Evolutionary conservation across 176 grass and related monocot species (phyloP).

Genomic region (Pontederia crassipes): DNA sequence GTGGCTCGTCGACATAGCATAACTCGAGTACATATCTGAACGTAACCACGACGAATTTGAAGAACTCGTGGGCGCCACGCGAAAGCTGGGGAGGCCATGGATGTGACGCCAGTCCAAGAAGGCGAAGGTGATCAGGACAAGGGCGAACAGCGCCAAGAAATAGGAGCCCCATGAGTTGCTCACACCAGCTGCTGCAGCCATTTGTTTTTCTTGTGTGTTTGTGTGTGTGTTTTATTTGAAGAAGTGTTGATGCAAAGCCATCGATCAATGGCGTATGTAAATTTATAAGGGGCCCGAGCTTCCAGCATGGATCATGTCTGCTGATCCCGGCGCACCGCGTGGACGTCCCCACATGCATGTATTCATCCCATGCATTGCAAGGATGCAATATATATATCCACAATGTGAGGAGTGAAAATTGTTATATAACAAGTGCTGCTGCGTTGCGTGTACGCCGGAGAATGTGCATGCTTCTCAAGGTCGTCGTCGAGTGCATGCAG

Average conservation of each 20-base stretch:
- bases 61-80: neutral
- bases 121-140: slow-evolving; percentile 10
- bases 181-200: neutral
- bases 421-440: neutral
- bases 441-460: neutral
- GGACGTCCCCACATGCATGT: neutral
- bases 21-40: neutral
- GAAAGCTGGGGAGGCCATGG: slow-evolving; percentile 18
- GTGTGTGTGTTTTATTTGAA: neutral
- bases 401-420: no score
- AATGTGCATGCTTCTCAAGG: no score
- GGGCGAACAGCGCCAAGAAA: neutral
- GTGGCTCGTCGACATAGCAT: neutral
- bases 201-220: slow-evolving; percentile 1
- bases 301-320: slow-evolving; percentile 30
- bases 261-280: neutral
- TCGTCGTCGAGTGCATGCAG: no score
- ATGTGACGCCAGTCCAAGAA: slow-evolving; percentile 11
- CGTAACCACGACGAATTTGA: neutral
- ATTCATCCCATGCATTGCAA: neutral
- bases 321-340: neutral
- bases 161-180: slow-evolving; percentile 4
- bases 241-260: neutral
- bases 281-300: slow-evolving; percentile 16
- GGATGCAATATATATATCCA: neutral